Evolutionary conservation across 2,329 filamentous ascomycete species (phyloP).

Genomic region (Fusarium sublunatum): DNA sequence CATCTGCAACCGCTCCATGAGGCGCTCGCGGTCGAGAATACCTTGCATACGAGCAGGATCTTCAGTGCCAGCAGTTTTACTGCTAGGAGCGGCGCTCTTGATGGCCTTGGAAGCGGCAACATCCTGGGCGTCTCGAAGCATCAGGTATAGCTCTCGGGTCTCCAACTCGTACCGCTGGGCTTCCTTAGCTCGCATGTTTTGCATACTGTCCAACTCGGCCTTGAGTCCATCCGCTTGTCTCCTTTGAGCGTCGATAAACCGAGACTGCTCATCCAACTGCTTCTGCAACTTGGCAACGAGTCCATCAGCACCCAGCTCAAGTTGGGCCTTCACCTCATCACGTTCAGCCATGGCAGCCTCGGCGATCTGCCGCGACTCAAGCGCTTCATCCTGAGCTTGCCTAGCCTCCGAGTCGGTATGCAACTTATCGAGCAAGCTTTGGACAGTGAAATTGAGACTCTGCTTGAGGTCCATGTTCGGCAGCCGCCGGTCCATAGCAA

Average conservation of each 20-base stretch:
- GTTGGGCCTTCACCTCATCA: constrained; percentile 89
- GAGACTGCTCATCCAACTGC: constrained; percentile 91
- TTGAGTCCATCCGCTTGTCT: constrained; percentile 90
- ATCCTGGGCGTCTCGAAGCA: constrained; percentile 97
- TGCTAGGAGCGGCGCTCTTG: constrained; percentile 62
- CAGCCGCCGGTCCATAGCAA: constrained; percentile 95
- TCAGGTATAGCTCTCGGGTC: constrained; percentile 95
- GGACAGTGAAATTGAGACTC: constrained; percentile 96
- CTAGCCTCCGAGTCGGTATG: constrained; percentile 96
- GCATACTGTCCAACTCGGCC: constrained; percentile 86
- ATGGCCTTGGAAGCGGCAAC: constrained; percentile 87
- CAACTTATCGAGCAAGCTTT: constrained; percentile 92
- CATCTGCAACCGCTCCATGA: constrained; percentile 94
- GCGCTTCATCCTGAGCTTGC: constrained; percentile 89
- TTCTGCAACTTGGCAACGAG: constrained; percentile 92
- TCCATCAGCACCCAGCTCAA: constrained; percentile 93
- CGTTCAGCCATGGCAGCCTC: constrained; percentile 96
- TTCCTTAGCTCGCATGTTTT: constrained; percentile 87
- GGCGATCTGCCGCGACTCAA: constrained; percentile 90
- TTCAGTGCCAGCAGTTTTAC: constrained; percentile 64
- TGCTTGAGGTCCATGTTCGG: constrained; percentile 99
- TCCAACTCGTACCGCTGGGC: constrained; percentile 95
- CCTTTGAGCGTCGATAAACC: constrained; percentile 88
- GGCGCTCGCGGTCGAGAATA: constrained; percentile 89
- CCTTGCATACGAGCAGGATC: constrained; percentile 86